Base-by-base conservation (phyloP, 1,284 basidiomycete species). In the Rhodotorula sp. region DNA sequence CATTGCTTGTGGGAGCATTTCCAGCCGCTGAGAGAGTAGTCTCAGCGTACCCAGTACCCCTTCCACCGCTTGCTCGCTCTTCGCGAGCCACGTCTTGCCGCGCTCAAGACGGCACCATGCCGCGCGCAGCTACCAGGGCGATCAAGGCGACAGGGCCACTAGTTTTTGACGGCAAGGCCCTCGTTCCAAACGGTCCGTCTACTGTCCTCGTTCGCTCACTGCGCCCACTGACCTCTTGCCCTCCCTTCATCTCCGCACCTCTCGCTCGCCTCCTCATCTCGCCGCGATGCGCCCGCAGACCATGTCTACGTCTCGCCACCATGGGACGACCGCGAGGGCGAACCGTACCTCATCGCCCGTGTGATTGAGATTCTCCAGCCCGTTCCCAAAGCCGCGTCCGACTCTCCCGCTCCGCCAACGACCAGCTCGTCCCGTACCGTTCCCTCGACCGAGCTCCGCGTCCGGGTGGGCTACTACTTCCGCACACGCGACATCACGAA, bases 391-490 rank as follows among this genome's bases (percentile, higher is more conserved):
- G 20, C 54, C n/a, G 24, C 55, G 19, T 48, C 47, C 19, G 15
- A 53, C 47, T 36, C 58, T 59, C 15, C 52, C 53, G 6, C 53
- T 55, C 10, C 53, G 17, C 32, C 53, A 46, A 10, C 44, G 2
- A 29, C 27, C 51, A 52, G 34, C 19, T 64, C 59, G 29, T 39
- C 34, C 27, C 59, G 53, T 48, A 34, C 59, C 59, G 47, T 58
- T 19, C 52, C 58, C 17, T 24, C 53, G 27, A 63, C 70, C n/a
- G 56, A 67, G 22, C 62, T 68, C 24, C 68, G 74, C 15, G 68
- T 74, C 11, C 65, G 71, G 44, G 72, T 78, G 36, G 70, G 68
- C 29, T 78, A 76, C 68, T 78, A 77, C 68, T 74, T 77, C 53
- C 69, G 77, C 32, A 75, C 74, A 5, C 61, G 77, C 47, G 77